phyloP scores from a whole-genome alignment of 2,329 filamentous ascomycete genomes.

The Sarocladium kiliense region DNA sequence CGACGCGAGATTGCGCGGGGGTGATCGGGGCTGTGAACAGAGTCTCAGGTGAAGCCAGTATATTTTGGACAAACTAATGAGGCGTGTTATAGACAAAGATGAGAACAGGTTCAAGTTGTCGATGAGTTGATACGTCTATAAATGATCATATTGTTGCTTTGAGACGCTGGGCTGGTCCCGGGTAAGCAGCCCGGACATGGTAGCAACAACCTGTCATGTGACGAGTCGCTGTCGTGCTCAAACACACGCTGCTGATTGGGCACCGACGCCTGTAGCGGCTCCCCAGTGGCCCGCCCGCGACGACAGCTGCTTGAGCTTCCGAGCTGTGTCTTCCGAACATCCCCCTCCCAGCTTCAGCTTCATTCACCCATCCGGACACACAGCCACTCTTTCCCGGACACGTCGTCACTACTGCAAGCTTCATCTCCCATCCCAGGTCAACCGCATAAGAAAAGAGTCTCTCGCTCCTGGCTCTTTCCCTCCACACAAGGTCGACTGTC shows the following conservation, averaged over 20 bases:
- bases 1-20: too few species aligned
- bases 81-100: too few species aligned
- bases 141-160: background rate
- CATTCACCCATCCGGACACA: background rate
- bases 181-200: background rate
- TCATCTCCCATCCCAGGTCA: background rate
- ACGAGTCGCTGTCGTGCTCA: background rate
- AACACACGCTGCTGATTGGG: background rate
- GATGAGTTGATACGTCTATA: background rate
- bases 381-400: background rate
- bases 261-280: background rate
- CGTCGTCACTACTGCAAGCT: background rate
- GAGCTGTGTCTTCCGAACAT: background rate
- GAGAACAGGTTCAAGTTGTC: too few species aligned
- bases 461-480: background rate
- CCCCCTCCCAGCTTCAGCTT: background rate
- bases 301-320: background rate
- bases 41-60: background rate
- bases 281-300: background rate
- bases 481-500: background rate
- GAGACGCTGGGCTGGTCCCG: background rate
- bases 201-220: background rate
- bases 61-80: too few species aligned
- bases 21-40: background rate
- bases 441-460: slow-evolving; percentile 1